Evolutionary conservation across 495 filamentous ascomycete genomes (phyloP).

Genomic region (Aspergillus cavernicola): DNA sequence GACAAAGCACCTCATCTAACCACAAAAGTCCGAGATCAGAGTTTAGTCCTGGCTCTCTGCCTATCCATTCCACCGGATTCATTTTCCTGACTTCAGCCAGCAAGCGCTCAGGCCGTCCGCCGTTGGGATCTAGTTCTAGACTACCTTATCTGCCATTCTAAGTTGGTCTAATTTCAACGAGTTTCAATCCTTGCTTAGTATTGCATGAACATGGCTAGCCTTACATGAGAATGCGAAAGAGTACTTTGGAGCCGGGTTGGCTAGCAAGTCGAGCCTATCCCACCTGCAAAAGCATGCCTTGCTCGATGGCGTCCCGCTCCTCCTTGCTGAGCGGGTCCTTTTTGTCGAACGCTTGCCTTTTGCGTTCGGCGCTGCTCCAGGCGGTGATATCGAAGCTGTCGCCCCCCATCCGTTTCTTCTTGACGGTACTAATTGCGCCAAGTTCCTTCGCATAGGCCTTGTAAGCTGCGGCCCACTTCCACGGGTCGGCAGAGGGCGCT

Average conservation of each 20-base stretch:
- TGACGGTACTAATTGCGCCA: neutral
- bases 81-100: neutral
- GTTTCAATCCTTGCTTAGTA: neutral
- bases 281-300: constrained; percentile 20
- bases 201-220: neutral
- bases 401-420: constrained; percentile 17
- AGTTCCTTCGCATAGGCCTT: constrained; percentile 9
- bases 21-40: neutral
- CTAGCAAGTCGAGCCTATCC: neutral
- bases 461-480: constrained; percentile 16
- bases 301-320: constrained; percentile 18
- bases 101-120: neutral
- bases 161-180: neutral
- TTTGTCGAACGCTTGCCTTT: constrained; percentile 14
- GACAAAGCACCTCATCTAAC: neutral
- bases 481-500: constrained; percentile 18
- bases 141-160: neutral
- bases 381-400: constrained; percentile 26
- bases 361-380: constrained; percentile 18
- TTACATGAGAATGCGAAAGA: neutral
- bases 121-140: neutral
- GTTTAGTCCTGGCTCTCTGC: neutral
- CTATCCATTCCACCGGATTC: neutral
- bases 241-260: no score
- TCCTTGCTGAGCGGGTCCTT: constrained; percentile 16